These are phyloP conservation scores for Tagetes patula DNA, from an alignment of 129 eudicot species.

Conservation along the genomic window DNA sequence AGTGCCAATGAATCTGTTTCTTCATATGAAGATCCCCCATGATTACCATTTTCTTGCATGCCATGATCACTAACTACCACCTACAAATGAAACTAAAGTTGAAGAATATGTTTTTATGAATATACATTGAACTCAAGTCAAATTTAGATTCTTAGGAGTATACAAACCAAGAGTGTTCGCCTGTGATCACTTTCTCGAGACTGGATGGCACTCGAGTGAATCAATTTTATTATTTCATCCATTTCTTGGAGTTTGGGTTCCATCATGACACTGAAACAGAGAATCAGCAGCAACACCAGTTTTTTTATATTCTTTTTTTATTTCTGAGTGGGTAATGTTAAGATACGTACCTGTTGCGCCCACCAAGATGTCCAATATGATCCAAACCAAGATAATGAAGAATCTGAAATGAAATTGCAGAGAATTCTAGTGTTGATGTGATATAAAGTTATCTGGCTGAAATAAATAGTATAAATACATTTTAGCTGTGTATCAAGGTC, in stretches of 20 bases:
- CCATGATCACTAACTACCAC: conserved; percentile 95
- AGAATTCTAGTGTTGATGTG: conserved; percentile 32
- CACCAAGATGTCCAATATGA: conserved; percentile 98
- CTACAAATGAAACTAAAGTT: conserved; percentile 34
- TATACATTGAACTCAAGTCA: background rate
- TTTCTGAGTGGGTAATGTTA: background rate
- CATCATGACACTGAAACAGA: conserved; percentile 71
- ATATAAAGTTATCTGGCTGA: conserved; percentile 20
- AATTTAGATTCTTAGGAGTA: background rate
- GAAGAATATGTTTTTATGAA: background rate
- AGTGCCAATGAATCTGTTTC: conserved; percentile 89
- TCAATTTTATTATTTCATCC: conserved; percentile 80
- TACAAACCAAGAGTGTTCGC: conserved; percentile 85
- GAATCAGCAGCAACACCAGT: conserved; percentile 17
- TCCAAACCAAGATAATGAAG: conserved; percentile 98
- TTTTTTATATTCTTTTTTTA: background rate
- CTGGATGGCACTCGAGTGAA: conserved; percentile 48
- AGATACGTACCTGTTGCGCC: conserved; percentile 64
- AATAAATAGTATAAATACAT: conserved; percentile 25
- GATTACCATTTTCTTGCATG: conserved; percentile 89
- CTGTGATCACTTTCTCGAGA: conserved; percentile 37
- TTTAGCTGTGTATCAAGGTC: background rate
- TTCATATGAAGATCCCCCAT: conserved; percentile 93
- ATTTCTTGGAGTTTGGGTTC: conserved; percentile 82
- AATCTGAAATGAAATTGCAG: conserved; percentile 58